phyloP scores from a whole-genome alignment of 306 rosid species.

The Lagenaria siceraria region DNA sequence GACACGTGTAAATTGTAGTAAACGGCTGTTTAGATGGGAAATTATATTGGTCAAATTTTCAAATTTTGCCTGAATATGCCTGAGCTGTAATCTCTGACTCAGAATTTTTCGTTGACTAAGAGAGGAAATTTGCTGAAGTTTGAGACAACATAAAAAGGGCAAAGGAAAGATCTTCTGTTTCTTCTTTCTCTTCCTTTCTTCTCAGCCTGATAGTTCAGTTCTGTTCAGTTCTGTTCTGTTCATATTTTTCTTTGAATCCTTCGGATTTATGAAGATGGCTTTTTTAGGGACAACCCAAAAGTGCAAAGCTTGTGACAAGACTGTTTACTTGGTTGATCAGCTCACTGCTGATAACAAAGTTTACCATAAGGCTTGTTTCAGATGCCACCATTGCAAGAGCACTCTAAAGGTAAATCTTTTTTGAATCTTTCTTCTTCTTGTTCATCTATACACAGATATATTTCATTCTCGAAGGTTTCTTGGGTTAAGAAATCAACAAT shows the following conservation, averaged over 20 bases:
- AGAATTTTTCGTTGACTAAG: neutral
- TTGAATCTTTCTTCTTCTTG: neutral
- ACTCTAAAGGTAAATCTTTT: conserved; percentile 63
- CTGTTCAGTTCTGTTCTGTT: neutral
- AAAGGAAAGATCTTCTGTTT: neutral
- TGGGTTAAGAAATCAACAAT: no score
- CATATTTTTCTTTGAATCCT: neutral
- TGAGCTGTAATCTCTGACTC: conserved; percentile 8
- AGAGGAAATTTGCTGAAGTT: neutral
- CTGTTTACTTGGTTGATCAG: conserved; percentile 80
- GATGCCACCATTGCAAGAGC: conserved; percentile 94
- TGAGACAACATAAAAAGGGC: neutral
- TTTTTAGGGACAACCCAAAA: conserved; percentile 90
- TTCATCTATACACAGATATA: neutral
- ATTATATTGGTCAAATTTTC: neutral
- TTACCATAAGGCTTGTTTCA: conserved; percentile 85
- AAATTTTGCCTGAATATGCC: neutral
- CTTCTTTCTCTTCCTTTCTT: neutral
- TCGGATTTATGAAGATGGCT: conserved; percentile 35
- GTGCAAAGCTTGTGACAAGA: conserved; percentile 86
- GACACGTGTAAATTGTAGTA: neutral
- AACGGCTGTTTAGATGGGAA: neutral
- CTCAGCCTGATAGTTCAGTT: neutral
- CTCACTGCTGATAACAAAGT: conserved; percentile 73
- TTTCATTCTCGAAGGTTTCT: neutral